Percentiles rank a stretch among this genome's conserved stretches.
Evolutionary conservation across 1,284 basidiomycete species (phyloP).

Genomic region (Sparassis latifolia): DNA sequence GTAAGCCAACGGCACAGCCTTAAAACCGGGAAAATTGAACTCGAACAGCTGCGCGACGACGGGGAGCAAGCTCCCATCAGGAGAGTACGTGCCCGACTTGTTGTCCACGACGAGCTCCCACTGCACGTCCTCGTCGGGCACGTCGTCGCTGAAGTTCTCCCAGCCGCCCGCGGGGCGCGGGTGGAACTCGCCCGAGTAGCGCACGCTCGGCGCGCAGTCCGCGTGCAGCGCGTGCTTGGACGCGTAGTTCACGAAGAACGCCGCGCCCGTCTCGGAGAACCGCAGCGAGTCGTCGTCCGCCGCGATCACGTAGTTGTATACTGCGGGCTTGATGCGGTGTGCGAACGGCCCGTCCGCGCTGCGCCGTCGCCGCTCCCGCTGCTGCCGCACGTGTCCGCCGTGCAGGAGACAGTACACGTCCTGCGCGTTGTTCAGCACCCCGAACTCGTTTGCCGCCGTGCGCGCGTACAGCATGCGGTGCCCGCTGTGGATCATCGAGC

Average conservation of each 20-base stretch:
- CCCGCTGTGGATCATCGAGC: constrained; percentile 60
- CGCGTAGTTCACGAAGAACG: constrained; percentile 76
- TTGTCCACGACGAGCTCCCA: constrained; percentile 79
- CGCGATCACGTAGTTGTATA: constrained; percentile 39
- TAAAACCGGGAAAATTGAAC: constrained; percentile 63
- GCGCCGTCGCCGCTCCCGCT: constrained; percentile 54
- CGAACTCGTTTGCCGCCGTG: constrained; percentile 55
- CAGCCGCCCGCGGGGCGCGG: constrained; percentile 66
- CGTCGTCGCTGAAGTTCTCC: constrained; percentile 51
- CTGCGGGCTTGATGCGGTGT: constrained; percentile 37
- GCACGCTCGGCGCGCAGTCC: constrained; percentile 39
- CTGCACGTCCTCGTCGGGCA: constrained; percentile 42
- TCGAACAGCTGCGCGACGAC: constrained; percentile 55
- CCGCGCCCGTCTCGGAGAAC: constrained; percentile 74
- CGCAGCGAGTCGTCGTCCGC: constrained; percentile 64
- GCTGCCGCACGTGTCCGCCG: constrained; percentile 11
- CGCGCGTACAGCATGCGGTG: constrained; percentile 72
- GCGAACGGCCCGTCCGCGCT: constrained; percentile 44
- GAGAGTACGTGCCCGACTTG: constrained; percentile 71
- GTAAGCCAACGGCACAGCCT: constrained; percentile 45
- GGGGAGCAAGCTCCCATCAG: constrained; percentile 46
- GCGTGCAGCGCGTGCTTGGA: constrained; percentile 53
- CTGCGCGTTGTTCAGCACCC: constrained; percentile 40
- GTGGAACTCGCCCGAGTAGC: constrained; percentile 74
- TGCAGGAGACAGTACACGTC: constrained; percentile 48